Evolutionary conservation across 78 protist genomes (phyloP), one percentile per base, ranked within the genome.

Genomic region (Dictyostelium firmibasis): DNA sequence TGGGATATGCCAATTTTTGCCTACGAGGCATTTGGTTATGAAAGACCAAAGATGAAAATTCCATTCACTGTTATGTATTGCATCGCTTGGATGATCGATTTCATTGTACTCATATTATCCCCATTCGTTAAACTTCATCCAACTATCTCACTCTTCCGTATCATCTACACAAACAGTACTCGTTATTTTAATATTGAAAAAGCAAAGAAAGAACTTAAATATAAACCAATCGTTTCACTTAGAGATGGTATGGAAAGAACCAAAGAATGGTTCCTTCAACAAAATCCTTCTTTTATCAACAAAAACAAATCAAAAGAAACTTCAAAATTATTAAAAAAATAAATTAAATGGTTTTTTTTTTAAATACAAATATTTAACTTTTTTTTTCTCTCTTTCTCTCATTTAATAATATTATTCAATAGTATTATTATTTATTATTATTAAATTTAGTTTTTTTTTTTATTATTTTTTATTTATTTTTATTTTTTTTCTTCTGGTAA

Each of bases 171-270:
- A 0, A 92, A 81, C 38, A 31, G 91, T 31, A 95, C 93, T 31
- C 97, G 93, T 85, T 78, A 57, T 38, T 95, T 95, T 77, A 82
- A 79, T 25, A 81, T 83, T n/a, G 53, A 57, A 38, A 95, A 95
- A 43, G 94, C 95, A 11, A 87, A 88, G 44, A 62, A 83, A 60
- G 96, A 92, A 44, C 70, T 92, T 6, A 25, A 50, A 14, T 92
- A 92, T 53, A 92, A 64, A 33, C 96, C 96, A 74, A 79, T 85
- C 44, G 88, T 92, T n/a, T 53, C 96, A 8, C 11, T 75, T 38
- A 36, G 85, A 84, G 96, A 92, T 53, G 96, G 91, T 44, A 70
- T 85, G 74, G 62, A 92, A 33, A 92, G 70, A 86, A 92, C 96
- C 7, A 81, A 50, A 31, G 83, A 72, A 43, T 92, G 96, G 96